These are phyloP conservation scores for Pseudognaphalium luteoalbum DNA, from an alignment of 129 eudicot species.

Conservation along the genomic window DNA sequence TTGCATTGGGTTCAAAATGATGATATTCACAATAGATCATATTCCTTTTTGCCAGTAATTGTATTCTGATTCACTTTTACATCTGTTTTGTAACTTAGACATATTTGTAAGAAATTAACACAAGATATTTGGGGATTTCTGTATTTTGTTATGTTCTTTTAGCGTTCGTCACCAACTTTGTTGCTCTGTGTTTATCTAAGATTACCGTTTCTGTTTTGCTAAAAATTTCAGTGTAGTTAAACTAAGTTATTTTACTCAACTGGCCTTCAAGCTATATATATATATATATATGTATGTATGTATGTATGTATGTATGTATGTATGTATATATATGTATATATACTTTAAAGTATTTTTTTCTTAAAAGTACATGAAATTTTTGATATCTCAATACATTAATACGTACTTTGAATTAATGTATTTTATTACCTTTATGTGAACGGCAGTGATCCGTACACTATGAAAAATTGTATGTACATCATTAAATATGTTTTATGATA, in stretches of 20 bases:
- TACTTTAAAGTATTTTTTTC: too few relatives aligned
- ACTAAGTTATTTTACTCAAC: not conserved
- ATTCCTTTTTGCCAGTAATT: not conserved
- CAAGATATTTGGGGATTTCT: not conserved
- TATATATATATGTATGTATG: too few relatives aligned
- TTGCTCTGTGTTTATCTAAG: not conserved
- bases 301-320: too few relatives aligned
- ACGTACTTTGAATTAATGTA: too few relatives aligned
- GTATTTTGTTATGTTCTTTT: not conserved
- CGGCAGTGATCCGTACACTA: too few relatives aligned
- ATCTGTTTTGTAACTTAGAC: not conserved
- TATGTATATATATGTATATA: too few relatives aligned
- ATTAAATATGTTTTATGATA: too few relatives aligned
- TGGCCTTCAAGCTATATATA: too few relatives aligned
- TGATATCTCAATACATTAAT: not conserved
- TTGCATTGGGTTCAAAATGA: slow-evolving; percentile 70
- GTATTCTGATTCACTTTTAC: not conserved
- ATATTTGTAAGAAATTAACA: slow-evolving; percentile 8
- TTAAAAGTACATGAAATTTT: too few relatives aligned
- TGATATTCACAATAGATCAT: not conserved
- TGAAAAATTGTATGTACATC: too few relatives aligned
- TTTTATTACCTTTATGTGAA: too few relatives aligned
- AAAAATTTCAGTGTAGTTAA: not conserved
- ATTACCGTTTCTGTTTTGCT: not conserved
- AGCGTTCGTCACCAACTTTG: not conserved